These are phyloP conservation scores for Triticum urartu DNA, from an alignment of 176 grass and related monocot genomes.

Conservation along the genomic window DNA sequence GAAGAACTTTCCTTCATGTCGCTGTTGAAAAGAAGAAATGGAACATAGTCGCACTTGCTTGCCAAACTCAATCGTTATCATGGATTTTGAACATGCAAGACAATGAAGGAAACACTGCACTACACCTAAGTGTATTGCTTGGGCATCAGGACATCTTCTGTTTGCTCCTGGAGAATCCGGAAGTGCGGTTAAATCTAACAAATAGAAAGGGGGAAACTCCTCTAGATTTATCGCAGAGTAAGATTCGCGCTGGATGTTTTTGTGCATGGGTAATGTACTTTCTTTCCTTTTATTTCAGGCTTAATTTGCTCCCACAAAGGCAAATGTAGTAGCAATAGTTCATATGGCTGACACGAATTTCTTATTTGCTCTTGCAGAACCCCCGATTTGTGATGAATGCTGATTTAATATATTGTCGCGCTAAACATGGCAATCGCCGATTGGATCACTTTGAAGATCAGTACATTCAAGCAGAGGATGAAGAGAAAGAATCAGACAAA, in stretches of 20 bases:
- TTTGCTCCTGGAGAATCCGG: not conserved
- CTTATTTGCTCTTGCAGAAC: not conserved
- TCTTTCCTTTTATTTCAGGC: too few species aligned
- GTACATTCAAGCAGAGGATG: not conserved
- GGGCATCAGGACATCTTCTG: not conserved
- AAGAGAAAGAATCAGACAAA: conserved; percentile 26
- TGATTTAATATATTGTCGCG: not conserved
- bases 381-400: not conserved
- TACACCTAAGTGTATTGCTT: conserved; percentile 23
- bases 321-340: too few species aligned
- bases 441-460: conserved; percentile 30
- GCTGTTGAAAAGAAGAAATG: not conserved
- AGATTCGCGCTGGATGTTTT: conserved; percentile 8
- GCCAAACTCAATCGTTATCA: not conserved
- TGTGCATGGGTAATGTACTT: not conserved
- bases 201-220: conserved; percentile 32
- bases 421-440: not conserved
- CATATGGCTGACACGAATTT: too few species aligned
- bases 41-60: not conserved
- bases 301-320: too few species aligned
- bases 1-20: not conserved
- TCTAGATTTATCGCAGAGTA: not conserved
- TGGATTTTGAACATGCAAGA: conserved; percentile 35
- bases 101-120: conserved; percentile 36
- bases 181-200: conserved; percentile 10